Base-by-base conservation (phyloP, 306 rosid species). In the Rosa chinensis region DNA sequence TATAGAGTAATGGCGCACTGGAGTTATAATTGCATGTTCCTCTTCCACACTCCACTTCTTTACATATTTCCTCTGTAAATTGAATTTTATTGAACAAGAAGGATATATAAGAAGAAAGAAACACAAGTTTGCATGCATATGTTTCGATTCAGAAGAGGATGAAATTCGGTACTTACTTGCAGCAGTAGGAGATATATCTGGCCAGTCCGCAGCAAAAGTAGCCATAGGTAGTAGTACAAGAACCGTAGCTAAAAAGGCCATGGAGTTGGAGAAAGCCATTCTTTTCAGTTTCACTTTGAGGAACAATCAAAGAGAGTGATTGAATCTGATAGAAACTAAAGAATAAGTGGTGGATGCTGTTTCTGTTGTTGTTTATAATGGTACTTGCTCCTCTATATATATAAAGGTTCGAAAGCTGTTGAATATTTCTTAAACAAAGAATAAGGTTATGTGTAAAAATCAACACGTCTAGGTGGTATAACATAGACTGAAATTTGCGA, bases 11-110 rank as follows among this genome's bases (percentile, higher is more conserved):
- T 42, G 91, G 88, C 17, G 61, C 74, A 25, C 67, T 77, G 6
- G 63, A 1, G 55, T 85, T 84, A 5, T 44, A 81, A 1, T 74
- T 80, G 53, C 97, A 94, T 0, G 12, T 83, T 79, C 98, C 98
- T 53, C 53, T 90, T 66, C 98, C 98, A 69, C 98, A 94, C 73
- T 89, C 90, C 56, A 94, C 86, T 55, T 83, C 77, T 0, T 89
- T 84, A 53, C 98, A 94, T 35, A 89, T n/a, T 73, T 79, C 40
- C 2, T 3, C 98, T 94, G 89, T 62, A 85, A 64, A 61, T 23
- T 10, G 18, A 61, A 25, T n/a, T 20, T 8, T 4, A 12, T 58
- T 17, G 13, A 72, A 37, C 8, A 50, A 23, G 16, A 71, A 45
- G 37, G 16, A 50, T 49, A 18, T 23, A 42, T 47, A 42, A 66